Percentiles rank a stretch among this genome's conserved stretches.
These are phyloP conservation scores for Aschersonia sp. DNA, from an alignment of 2,329 filamentous ascomycete genomes.

Conservation along the genomic window DNA sequence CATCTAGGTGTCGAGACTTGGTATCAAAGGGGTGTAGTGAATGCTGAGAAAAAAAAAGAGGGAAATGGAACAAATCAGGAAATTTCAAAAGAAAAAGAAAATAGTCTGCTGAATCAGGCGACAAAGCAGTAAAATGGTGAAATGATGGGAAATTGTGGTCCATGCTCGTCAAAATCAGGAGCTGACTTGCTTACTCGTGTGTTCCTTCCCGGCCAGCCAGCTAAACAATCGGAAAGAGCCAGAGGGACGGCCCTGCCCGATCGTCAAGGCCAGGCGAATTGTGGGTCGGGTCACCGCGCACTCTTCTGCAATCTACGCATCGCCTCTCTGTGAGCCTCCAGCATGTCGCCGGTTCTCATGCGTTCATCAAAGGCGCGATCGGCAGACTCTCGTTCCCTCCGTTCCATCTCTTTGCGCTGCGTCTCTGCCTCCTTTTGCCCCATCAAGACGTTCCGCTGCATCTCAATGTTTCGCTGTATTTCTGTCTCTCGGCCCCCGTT, in stretches of 20 bases:
- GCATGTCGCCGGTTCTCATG: constrained; percentile 63
- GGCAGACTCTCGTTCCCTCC: constrained; percentile 39
- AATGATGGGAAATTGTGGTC: background rate
- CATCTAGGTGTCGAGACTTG: background rate
- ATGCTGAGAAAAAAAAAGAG: background rate
- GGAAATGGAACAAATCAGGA: background rate
- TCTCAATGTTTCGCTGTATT: constrained; percentile 34
- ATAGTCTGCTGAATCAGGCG: background rate
- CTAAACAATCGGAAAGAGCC: background rate
- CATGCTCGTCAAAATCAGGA: background rate
- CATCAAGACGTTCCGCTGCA: constrained; percentile 40
- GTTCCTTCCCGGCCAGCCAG: background rate
- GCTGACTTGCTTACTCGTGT: background rate
- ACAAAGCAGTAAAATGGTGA: background rate
- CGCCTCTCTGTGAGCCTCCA: constrained; percentile 64
- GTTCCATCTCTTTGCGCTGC: constrained; percentile 42
- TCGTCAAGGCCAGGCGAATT: background rate
- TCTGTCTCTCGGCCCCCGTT: constrained; percentile 21
- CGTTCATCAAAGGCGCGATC: constrained; percentile 55
- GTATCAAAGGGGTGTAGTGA: background rate
- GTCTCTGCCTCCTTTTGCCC: constrained; percentile 49
- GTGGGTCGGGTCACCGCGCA: background rate
- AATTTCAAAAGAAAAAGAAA: background rate
- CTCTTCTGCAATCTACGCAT: constrained; percentile 61
- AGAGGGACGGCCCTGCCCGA: background rate